These are phyloP conservation scores for Penicillium griseofulvum DNA, from an alignment of 2,329 filamentous ascomycete genomes.

Conservation along the genomic window DNA sequence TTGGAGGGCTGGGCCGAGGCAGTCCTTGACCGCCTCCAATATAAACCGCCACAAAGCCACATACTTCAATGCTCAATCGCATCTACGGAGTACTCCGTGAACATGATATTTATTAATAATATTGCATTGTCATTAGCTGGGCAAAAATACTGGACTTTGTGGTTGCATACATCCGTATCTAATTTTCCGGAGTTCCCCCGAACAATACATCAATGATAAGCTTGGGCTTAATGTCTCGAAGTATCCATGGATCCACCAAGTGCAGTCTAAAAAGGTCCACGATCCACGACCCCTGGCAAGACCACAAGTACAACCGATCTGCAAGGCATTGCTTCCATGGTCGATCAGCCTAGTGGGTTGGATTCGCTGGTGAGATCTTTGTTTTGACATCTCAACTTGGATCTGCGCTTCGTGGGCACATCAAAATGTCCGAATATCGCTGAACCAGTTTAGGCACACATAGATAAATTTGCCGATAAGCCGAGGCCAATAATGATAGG, in stretches of 20 bases:
- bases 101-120: neutral
- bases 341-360: neutral
- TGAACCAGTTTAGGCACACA: too few species aligned
- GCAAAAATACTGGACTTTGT: neutral
- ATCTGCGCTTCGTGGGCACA: neutral
- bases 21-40: neutral
- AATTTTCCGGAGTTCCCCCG: neutral
- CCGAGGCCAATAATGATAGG: neutral
- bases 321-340: neutral
- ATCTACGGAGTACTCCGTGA: neutral
- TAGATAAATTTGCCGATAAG: neutral
- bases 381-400: neutral
- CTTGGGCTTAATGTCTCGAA: too few species aligned
- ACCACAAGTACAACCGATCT: neutral
- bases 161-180: neutral
- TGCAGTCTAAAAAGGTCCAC: neutral
- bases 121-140: neutral
- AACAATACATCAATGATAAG: too few species aligned
- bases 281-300: neutral
- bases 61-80: neutral
- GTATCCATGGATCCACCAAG: neutral
- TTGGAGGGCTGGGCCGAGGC: too few species aligned
- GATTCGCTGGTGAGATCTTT: neutral
- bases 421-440: neutral
- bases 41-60: neutral